These are phyloP conservation scores for Eutrema japonicum DNA, from an alignment of 345 rosid genomes.

Conservation along the genomic window DNA sequence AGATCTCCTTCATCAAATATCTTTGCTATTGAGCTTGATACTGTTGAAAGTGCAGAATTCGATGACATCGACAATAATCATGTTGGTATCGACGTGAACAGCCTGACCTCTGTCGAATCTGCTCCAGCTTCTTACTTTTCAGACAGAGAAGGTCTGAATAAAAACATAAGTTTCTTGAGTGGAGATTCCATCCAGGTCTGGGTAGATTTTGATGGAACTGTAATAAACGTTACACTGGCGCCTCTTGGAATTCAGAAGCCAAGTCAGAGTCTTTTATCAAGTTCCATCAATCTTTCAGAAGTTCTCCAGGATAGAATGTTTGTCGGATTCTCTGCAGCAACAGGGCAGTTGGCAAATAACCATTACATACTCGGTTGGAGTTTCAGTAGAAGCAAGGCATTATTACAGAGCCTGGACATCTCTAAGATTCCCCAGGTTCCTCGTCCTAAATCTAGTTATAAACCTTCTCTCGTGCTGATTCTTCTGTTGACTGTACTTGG, in stretches of 20 bases:
- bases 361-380: constrained; percentile 79
- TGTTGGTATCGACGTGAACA: constrained; percentile 64
- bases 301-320: constrained; percentile 50
- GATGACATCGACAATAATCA: constrained; percentile 55
- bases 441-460: background rate
- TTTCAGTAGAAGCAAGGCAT: constrained; percentile 53
- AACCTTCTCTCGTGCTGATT: constrained; percentile 24
- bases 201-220: constrained; percentile 60
- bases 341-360: constrained; percentile 46
- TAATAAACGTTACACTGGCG: constrained; percentile 55
- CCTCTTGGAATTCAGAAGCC: constrained; percentile 48
- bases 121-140: constrained; percentile 50
- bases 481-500: constrained; percentile 34
- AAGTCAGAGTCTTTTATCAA: constrained; percentile 52
- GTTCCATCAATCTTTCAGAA: constrained; percentile 46
- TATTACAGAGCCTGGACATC: constrained; percentile 46
- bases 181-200: constrained; percentile 55
- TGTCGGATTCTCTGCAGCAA: constrained; percentile 71
- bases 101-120: constrained; percentile 46
- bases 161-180: constrained; percentile 47
- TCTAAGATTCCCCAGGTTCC: constrained; percentile 64
- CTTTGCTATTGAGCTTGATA: constrained; percentile 68
- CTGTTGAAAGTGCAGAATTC: constrained; percentile 53
- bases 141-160: constrained; percentile 23
- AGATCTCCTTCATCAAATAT: constrained; percentile 51